Evolutionary conservation across 176 grass and related monocot genomes (phyloP).

Genomic region (Aegilops speltoides): DNA sequence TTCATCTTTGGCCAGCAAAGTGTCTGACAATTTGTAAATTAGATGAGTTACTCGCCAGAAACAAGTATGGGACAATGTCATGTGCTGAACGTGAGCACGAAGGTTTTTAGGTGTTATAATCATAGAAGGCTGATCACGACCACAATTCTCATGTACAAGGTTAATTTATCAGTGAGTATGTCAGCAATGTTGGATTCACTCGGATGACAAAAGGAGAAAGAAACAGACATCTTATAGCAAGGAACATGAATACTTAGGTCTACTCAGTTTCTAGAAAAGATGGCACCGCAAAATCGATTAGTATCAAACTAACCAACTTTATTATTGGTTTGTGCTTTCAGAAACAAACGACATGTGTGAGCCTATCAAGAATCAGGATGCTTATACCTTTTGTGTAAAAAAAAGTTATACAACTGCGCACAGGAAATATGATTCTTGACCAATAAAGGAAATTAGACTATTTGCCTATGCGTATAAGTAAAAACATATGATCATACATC

Average conservation of each 20-base stretch:
- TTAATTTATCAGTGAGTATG: no score
- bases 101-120: background rate
- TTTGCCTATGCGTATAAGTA: no score
- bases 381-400: no score
- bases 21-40: background rate
- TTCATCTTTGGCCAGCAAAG: background rate
- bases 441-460: no score
- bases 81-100: background rate
- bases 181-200: background rate
- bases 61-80: background rate
- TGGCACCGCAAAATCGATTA: no score
- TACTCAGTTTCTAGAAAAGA: background rate
- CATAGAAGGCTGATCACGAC: background rate
- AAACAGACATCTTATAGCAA: background rate
- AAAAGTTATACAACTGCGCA: no score
- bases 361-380: no score
- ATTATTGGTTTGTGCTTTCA: no score
- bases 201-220: background rate
- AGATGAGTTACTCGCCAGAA: background rate
- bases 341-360: no score
- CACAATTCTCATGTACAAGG: background rate
- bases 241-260: background rate
- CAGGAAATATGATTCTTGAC: no score
- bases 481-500: no score
- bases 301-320: no score